Base-by-base conservation (phyloP, 805 yeast genomes). In the Wickerhamiella sergipiensis region DNA sequence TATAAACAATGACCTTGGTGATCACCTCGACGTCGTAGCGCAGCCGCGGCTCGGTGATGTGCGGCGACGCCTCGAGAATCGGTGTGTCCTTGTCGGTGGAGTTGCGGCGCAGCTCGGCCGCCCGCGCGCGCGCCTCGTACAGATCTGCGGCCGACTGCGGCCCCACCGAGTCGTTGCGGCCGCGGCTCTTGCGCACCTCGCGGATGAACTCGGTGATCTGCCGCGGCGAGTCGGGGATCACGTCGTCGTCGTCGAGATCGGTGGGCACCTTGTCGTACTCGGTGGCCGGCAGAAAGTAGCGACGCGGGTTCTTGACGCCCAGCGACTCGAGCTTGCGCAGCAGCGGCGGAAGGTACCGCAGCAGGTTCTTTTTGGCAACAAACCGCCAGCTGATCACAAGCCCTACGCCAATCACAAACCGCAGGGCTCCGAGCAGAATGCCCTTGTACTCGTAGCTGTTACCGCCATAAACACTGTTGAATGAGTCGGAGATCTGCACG, bases 1-100 rank as follows among this genome's bases (percentile, higher is more conserved):
- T 81, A 66, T 90, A 90, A 1, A 88, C 84, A 17, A 83, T 66
- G 54, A 85, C 69, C 59, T 95, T 74, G 9, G 92, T 88, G 31
- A 85, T 66, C 2, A 86, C 83, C 54, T 83, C 90, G 29, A 83
- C 80, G 51, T 80, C 88, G 57, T 82, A 81, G 47, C 89, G 73
- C 2, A 60, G 62, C 18, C 72, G 63, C 1, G 70, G 71, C 12
- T 52, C 56, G 29, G 54, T 57, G 29, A 66, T 59, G 6, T 56
- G 55, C 7, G 60, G 52, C 39, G 57, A 49, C 33, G 65, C 47
- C 15, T 59, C 56, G 23, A 45, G 33, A 3, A 6, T 8, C 9
- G 9, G 4, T 29, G 9, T 29, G 31, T 57, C 58, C 26, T 54
- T 50, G 19, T 47, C 54, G 23, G 19, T 9, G 13, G 19, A 9